A percentile compares a stretch with the other conserved stretches of the same genome.
These are phyloP conservation scores for Cladorrhinum samala DNA, from an alignment of 495 filamentous ascomycete species.

Conservation along the genomic window DNA sequence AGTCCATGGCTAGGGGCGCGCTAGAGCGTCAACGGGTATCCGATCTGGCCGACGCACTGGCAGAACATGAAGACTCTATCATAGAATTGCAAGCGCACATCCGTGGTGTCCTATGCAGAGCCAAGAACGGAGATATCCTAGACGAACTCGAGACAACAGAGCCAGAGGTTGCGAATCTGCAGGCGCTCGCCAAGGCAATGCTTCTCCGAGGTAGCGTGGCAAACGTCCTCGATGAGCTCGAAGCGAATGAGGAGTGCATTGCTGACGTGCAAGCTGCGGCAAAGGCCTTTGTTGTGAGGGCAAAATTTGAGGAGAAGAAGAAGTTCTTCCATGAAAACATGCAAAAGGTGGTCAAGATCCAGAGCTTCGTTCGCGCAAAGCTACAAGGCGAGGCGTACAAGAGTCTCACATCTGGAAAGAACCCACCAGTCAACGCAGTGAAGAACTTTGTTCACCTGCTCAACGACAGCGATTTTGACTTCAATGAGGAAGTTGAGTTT, in stretches of 20 bases:
- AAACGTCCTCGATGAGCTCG: constrained; percentile 63
- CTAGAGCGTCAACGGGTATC: constrained; percentile 42
- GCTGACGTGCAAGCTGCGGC: constrained; percentile 68
- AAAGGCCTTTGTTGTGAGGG: constrained; percentile 67
- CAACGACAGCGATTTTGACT: constrained; percentile 97
- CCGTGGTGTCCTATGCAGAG: constrained; percentile 56
- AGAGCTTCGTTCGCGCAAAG: constrained; percentile 88
- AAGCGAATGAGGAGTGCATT: constrained; percentile 71
- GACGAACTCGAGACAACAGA: constrained; percentile 53
- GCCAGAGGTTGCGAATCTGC: constrained; percentile 56
- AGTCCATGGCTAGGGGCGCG: constrained; percentile 49
- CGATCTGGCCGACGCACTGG: constrained; percentile 51
- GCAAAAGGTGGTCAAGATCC: constrained; percentile 97
- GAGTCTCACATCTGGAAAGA: constrained; percentile 91
- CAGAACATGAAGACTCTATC: constrained; percentile 51
- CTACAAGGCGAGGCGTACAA: constrained; percentile 98
- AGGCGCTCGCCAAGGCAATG: constrained; percentile 72
- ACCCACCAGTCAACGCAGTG: constrained; percentile 90
- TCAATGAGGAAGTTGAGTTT: constrained; percentile 97
- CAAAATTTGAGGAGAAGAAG: constrained; percentile 73
- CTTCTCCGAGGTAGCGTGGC: constrained; percentile 66
- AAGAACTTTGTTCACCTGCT: constrained; percentile 97
- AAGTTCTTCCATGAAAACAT: constrained; percentile 91
- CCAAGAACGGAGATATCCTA: constrained; percentile 45
- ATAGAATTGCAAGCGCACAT: constrained; percentile 62